Conservation (phyloP, 2,329 filamentous ascomycete genomes). For the Botryotinia globosa region DNA sequence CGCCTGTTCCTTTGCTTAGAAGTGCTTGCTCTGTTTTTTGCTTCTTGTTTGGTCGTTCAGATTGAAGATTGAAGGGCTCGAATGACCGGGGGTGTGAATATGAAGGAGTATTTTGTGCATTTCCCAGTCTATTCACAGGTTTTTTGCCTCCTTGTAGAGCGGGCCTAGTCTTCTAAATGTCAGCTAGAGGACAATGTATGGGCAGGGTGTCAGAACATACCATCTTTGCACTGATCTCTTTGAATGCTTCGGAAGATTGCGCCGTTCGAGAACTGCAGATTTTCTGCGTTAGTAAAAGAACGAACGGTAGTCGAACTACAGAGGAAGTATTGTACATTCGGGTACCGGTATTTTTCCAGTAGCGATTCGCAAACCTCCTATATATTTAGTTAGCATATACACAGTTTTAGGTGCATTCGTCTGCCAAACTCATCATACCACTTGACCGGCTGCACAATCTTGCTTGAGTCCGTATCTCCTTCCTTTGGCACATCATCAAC, state of each 20-base stretch:
- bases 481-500: conserved; percentile 13
- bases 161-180: background rate
- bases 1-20: background rate
- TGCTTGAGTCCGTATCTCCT: conserved; percentile 10
- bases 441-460: background rate
- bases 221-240: background rate
- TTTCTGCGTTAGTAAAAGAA: background rate
- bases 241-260: background rate
- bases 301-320: background rate
- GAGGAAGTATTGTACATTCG: background rate
- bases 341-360: background rate
- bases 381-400: background rate
- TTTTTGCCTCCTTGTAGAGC: background rate
- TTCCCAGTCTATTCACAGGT: conserved; percentile 3
- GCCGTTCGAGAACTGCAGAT: background rate
- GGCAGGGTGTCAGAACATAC: background rate
- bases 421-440: conserved; percentile 16
- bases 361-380: background rate
- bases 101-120: background rate
- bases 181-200: background rate
- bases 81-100: background rate
- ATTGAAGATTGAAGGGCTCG: background rate
- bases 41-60: background rate
- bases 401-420: background rate
- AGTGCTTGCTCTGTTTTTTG: background rate